phyloP scores from a whole-genome alignment of 305 asterid genomes.

The Solanum chacoense region DNA sequence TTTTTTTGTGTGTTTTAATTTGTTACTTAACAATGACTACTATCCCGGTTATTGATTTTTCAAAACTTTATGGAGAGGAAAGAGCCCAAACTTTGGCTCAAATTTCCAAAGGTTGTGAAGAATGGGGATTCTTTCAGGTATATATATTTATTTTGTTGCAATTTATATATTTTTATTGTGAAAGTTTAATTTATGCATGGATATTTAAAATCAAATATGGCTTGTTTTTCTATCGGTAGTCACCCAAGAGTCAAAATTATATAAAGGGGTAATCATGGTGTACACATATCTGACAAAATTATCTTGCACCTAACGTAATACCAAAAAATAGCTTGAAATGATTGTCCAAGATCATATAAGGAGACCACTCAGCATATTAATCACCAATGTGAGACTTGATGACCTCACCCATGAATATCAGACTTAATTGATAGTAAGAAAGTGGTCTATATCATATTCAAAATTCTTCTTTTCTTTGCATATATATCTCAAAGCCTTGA shows the following conservation, averaged over 20 bases:
- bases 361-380: not conserved
- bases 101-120: conserved; percentile 63
- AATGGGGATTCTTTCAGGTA: conserved; percentile 96
- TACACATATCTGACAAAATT: too few species aligned
- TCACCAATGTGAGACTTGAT: too few species aligned
- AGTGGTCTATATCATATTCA: not conserved
- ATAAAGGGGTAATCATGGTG: too few species aligned
- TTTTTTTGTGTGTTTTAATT: not conserved
- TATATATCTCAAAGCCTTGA: not conserved
- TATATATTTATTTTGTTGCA: too few species aligned
- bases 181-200: not conserved
- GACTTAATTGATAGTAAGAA: not conserved
- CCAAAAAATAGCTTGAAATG: fast-evolving
- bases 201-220: not conserved
- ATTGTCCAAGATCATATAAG: not conserved
- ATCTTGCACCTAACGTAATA: not conserved
- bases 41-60: conserved; percentile 77
- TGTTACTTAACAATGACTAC: conserved; percentile 27
- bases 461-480: not conserved
- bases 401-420: not conserved
- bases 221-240: not conserved
- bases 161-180: not conserved
- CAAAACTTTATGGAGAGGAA: conserved; percentile 61
- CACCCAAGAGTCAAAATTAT: too few species aligned
- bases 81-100: conserved; percentile 52